Conservation (phyloP, 805 yeast species). For the Metschnikowia gelsemii region DNA sequence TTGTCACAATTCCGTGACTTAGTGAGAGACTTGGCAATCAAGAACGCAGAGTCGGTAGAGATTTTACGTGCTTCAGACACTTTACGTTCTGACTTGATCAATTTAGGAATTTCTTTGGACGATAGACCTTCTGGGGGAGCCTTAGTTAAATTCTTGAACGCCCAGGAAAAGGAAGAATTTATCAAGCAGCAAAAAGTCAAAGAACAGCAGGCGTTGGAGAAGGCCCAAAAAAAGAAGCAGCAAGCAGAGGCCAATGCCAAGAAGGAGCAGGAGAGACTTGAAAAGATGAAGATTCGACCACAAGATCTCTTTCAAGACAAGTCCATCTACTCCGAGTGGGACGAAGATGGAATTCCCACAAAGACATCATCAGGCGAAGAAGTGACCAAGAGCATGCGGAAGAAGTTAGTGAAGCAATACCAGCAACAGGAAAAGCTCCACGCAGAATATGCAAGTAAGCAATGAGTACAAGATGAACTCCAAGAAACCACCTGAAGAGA, state of each 20-base stretch:
- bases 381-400: conserved; percentile 77
- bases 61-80: conserved; percentile 72
- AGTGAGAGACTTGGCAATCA: conserved; percentile 73
- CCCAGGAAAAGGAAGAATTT: conserved; percentile 65
- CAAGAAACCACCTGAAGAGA: background rate
- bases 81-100: conserved; percentile 68
- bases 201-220: conserved; percentile 54
- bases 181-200: conserved; percentile 53
- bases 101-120: conserved; percentile 80
- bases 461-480: conserved; percentile 1
- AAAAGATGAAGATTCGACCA: conserved; percentile 70
- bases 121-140: conserved; percentile 85
- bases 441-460: conserved; percentile 52
- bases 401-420: conserved; percentile 77
- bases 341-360: conserved; percentile 79
- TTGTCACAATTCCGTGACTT: conserved; percentile 79
- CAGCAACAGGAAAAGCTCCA: conserved; percentile 81
- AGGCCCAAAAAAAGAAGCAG: conserved; percentile 57
- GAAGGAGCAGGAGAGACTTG: conserved; percentile 61
- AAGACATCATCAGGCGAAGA: conserved; percentile 77
- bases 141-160: conserved; percentile 74
- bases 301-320: conserved; percentile 65
- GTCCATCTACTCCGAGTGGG: conserved; percentile 69
- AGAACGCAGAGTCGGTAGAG: conserved; percentile 47
- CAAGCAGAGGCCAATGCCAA: conserved; percentile 52